Evolutionary conservation across 495 filamentous ascomycete genomes (phyloP), one percentile per base, ranked within the genome.

Genomic region (Aspergillus indologenus): DNA sequence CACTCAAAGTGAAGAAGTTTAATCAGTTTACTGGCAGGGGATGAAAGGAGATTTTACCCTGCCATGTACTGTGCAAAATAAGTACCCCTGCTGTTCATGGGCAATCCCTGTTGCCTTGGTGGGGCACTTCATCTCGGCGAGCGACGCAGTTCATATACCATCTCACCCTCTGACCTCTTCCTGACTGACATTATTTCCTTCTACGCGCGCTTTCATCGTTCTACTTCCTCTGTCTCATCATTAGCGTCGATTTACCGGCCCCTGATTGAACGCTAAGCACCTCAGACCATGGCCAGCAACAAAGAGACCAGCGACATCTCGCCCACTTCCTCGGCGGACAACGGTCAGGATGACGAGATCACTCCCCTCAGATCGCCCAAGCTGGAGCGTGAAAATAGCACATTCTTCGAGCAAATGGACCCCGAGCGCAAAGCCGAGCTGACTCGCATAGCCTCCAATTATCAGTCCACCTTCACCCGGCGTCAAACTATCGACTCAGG

Each of bases 401-500:
- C 58, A 4, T 53, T 68, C 2, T 75, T 76, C 23, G 73, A 76
- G 51, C 68, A 69, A 9, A 73, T 78, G 23, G 64, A 68, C 15
- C 66, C 68, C 1, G 73, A 70, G 48, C 70, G 72, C 47, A 70
- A 63, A 19, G 67, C 64, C 1, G 65, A 78, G 45, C 58, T 78
- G n/a, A 64, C 69, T 48, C 71, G 72, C 21, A 68, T 76, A 34
- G 75, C 75, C 3, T 76, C 75, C 11, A 69, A 70, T 18, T 74
- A 75, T 31, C 68, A 73, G 1, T 74, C 75, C 9, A 68, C 68
- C 20, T 74, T 76, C 29, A 67, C 73, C 23, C 61, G 65, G 5
- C 74, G 66, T 53, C 69, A 63, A 31, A 58, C 63, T 29, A 61
- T 66, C 42, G 53, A 65, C 20, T 71, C 67, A 24, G 62, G 55